Conservation (phyloP, 192 early-diverging fungal genomes). For the Pilaira anomala region DNA sequence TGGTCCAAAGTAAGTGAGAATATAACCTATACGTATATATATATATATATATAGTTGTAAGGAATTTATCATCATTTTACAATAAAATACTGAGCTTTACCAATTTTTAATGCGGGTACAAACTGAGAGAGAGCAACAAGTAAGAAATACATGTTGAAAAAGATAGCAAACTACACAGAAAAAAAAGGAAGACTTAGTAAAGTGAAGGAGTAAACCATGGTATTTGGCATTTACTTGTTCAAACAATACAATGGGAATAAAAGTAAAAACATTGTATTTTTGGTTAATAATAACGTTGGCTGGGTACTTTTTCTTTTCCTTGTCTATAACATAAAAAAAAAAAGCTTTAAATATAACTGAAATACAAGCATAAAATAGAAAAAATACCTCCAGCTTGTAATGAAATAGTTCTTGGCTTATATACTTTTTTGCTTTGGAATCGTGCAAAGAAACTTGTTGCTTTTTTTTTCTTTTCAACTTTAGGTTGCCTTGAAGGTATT, state of each 20-base stretch:
- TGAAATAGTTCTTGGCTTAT: conserved; percentile 5
- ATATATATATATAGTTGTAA: no score
- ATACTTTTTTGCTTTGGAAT: conserved; percentile 3
- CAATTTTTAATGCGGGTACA: conserved; percentile 81
- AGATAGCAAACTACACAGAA: conserved; percentile 77
- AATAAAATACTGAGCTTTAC: conserved; percentile 35
- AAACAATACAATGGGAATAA: conserved; percentile 77
- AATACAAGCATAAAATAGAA: no score
- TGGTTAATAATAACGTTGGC: conserved; percentile 88
- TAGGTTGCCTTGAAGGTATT: neutral
- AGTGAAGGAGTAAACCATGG: no score
- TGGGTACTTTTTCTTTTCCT: conserved; percentile 58
- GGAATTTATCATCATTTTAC: no score
- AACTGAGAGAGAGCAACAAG: conserved; percentile 92
- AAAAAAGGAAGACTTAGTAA: neutral
- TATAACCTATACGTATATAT: conserved; percentile 54
- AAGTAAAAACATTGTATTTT: conserved; percentile 79
- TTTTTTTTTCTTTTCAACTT: neutral
- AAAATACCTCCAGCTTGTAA: conserved; percentile 6
- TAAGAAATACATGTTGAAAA: conserved; percentile 95
- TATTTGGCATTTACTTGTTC: conserved; percentile 56
- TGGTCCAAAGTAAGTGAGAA: conserved; percentile 91
- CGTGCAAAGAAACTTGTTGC: neutral
- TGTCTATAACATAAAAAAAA: conserved; percentile 40
- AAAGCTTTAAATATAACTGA: no score